Conservation (phyloP, 2,329 filamentous ascomycete species). For the Xylariomycetidae sp. region DNA sequence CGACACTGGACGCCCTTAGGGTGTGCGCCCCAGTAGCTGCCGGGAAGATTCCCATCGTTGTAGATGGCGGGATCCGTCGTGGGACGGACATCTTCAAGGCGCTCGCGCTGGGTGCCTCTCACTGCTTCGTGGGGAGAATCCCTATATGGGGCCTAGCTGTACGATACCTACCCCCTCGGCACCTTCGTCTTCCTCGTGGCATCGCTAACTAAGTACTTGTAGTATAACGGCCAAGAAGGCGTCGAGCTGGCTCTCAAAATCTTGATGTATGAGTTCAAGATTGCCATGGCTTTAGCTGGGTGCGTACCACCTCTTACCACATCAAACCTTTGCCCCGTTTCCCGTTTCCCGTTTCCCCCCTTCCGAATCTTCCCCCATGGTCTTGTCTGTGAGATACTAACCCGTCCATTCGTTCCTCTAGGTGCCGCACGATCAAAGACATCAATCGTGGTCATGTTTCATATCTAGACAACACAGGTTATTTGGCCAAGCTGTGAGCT, state of each 20-base stretch:
- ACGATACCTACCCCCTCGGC: conserved; percentile 31
- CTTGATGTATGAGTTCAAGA: conserved; percentile 4
- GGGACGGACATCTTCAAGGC: conserved; percentile 9
- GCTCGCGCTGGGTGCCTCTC: conserved; percentile 7
- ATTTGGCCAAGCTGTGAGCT: no score
- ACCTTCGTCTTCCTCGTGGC: conserved; percentile 14
- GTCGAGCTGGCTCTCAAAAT: conserved; percentile 3
- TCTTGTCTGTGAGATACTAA: no score
- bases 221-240: conserved; percentile 5
- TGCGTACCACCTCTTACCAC: no score
- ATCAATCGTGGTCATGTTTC: no score
- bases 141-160: conserved; percentile 7
- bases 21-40: conserved; percentile 42
- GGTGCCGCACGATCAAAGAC: no score
- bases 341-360: no score
- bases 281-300: conserved; percentile 3
- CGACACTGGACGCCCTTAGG: conserved; percentile 35
- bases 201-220: not conserved
- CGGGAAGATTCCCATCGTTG: conserved; percentile 35
- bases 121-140: conserved; percentile 3
- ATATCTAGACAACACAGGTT: no score
- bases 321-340: no score
- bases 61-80: conserved; percentile 37
- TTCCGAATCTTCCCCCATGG: no score
- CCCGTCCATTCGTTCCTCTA: no score